Conservation (phyloP, 2,329 filamentous ascomycete species). For the Drechslerella coelobrocha region DNA sequence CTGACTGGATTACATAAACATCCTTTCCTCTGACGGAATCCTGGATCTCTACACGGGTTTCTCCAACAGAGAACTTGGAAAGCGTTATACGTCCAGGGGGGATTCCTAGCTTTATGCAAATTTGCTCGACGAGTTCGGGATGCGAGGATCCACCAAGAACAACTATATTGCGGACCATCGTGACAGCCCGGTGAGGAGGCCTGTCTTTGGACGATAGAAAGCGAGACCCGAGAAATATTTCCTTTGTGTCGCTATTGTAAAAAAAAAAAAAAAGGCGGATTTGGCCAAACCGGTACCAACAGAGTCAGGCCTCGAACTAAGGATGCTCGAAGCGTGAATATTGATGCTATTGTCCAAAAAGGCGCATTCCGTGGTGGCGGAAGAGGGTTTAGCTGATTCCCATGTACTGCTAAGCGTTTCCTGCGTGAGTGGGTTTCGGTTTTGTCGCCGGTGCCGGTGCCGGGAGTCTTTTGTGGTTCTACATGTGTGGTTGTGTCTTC, state of each 20-base stretch:
- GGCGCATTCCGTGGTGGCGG: background rate
- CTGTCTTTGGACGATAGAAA: background rate
- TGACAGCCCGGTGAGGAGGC: background rate
- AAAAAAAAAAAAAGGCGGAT: too few species aligned
- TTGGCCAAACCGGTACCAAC: background rate
- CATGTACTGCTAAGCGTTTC: too few species aligned
- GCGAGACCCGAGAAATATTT: background rate
- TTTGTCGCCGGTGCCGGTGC: constrained; percentile 21
- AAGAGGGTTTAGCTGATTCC: background rate
- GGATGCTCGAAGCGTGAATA: too few species aligned
- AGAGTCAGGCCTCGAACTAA: background rate
- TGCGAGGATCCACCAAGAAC: constrained; percentile 93
- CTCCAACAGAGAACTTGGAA: constrained; percentile 90
- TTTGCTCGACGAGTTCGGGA: constrained; percentile 81
- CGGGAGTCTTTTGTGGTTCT: constrained; percentile 26
- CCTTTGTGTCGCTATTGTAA: background rate
- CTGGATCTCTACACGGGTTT: constrained; percentile 92
- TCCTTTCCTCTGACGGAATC: constrained; percentile 98
- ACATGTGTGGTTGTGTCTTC: constrained; percentile 20
- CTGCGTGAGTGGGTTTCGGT: background rate
- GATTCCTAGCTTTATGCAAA: constrained; percentile 87
- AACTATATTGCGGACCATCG: constrained; percentile 65
- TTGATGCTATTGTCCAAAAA: background rate
- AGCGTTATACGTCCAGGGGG: constrained; percentile 83
- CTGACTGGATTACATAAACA: constrained; percentile 97